These are phyloP conservation scores for Neurospora terricola DNA, from an alignment of 495 filamentous ascomycete genomes.

Conservation along the genomic window DNA sequence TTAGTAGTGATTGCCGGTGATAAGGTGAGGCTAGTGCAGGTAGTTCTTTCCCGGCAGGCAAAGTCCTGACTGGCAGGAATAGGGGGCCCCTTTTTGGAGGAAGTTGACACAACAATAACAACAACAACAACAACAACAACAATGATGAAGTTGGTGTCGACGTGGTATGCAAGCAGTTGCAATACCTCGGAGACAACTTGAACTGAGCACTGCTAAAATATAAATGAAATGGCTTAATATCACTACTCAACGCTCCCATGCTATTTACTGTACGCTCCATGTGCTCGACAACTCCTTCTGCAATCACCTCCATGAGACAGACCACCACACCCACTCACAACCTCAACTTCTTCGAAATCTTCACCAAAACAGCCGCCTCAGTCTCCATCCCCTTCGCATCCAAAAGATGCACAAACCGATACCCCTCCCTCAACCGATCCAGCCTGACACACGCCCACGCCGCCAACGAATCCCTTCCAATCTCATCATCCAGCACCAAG, in stretches of 20 bases:
- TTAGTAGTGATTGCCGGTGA: background rate
- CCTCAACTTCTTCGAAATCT: constrained; percentile 47
- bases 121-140: background rate
- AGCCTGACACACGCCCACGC: constrained; percentile 84
- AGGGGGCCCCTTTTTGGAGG: background rate
- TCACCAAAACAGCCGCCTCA: constrained; percentile 58
- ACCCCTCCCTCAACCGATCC: constrained; percentile 65
- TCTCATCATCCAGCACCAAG: constrained; percentile 73
- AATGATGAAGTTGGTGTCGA: background rate
- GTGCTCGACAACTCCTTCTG: background rate
- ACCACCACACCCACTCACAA: constrained; percentile 4
- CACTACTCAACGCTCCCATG: background rate
- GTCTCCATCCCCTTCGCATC: constrained; percentile 52
- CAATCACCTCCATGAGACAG: no score
- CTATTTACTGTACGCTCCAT: background rate
- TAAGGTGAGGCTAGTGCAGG: background rate
- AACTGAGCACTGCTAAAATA: background rate
- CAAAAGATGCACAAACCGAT: constrained; percentile 64
- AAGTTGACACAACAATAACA: background rate
- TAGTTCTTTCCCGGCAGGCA: background rate
- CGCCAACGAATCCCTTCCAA: constrained; percentile 63
- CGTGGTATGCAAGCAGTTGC: background rate
- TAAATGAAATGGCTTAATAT: background rate
- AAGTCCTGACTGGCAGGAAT: background rate
- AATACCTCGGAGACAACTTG: background rate